phyloP scores from a whole-genome alignment of 257 asterid species.

The Plantago ovata region DNA sequence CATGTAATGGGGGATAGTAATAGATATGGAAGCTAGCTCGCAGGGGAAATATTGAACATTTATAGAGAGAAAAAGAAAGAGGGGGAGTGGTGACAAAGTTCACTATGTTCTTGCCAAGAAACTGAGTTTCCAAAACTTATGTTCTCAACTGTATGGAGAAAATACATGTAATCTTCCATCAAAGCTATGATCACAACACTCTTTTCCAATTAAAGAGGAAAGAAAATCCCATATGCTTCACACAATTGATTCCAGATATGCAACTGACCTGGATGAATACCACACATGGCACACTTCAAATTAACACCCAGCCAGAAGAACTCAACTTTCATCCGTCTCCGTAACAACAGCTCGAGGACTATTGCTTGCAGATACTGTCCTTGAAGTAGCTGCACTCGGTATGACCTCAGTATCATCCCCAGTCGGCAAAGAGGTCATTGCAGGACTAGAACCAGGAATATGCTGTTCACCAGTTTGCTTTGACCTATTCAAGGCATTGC shows the following conservation, averaged over 20 bases:
- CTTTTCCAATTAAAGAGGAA: conserved; percentile 2
- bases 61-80: too few relatives aligned
- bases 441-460: conserved; percentile 39
- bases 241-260: not conserved
- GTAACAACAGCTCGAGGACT: conserved; percentile 25
- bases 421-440: conserved; percentile 25
- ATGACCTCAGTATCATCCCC: conserved; percentile 23
- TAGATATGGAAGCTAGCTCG: too few relatives aligned
- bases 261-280: conserved; percentile 2
- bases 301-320: not conserved
- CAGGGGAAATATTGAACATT: too few relatives aligned
- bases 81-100: too few relatives aligned
- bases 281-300: conserved; percentile 1
- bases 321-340: conserved; percentile 26
- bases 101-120: not conserved
- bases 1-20: too few relatives aligned
- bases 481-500: conserved; percentile 65
- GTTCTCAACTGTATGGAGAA: not conserved
- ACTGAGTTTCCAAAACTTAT: not conserved
- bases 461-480: conserved; percentile 36
- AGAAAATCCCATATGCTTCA: conserved; percentile 5
- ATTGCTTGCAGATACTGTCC: conserved; percentile 12
- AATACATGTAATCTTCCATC: conserved; percentile 4
- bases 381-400: conserved; percentile 20
- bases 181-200: conserved; percentile 13